Percentiles rank a stretch among this genome's conserved stretches.
Evolutionary conservation across 1,284 basidiomycete genomes (phyloP).

Genomic region (Heterobasidion irregulare): DNA sequence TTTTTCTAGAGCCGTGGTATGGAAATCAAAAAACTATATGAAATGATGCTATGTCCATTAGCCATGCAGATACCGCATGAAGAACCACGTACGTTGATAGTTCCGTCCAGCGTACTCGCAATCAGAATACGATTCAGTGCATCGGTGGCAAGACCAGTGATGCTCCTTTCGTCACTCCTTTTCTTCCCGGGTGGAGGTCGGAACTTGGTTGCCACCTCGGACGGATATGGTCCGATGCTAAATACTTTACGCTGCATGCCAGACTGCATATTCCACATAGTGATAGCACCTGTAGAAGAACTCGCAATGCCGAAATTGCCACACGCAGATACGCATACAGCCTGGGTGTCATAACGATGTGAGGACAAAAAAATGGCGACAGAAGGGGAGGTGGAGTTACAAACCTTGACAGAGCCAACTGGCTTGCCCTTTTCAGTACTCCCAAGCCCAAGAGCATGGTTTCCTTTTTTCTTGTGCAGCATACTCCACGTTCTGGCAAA

Average conservation of each 20-base stretch:
- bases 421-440: slow-evolving; percentile 40
- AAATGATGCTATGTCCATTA: background rate
- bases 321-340: slow-evolving; percentile 89
- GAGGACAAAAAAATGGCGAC: background rate
- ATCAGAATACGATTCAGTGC: slow-evolving; percentile 78
- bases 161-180: slow-evolving; percentile 45
- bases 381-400: slow-evolving; percentile 10
- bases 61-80: background rate
- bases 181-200: slow-evolving; percentile 25
- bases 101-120: slow-evolving; percentile 83
- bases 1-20: slow-evolving; percentile 67
- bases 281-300: slow-evolving; percentile 70
- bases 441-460: slow-evolving; percentile 51
- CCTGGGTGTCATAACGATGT: slow-evolving; percentile 30
- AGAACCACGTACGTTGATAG: slow-evolving; percentile 61
- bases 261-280: slow-evolving; percentile 96
- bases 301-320: slow-evolving; percentile 93
- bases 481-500: slow-evolving; percentile 85
- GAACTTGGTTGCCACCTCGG: slow-evolving; percentile 32
- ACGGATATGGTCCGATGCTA: slow-evolving; percentile 53
- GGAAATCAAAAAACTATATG: slow-evolving; percentile 91
- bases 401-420: slow-evolving; percentile 58
- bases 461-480: slow-evolving; percentile 75
- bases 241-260: slow-evolving; percentile 82
- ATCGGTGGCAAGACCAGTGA: slow-evolving; percentile 85